phyloP scores from a whole-genome alignment of 208 protist species.

The Endotrypanum monterogeii region DNA sequence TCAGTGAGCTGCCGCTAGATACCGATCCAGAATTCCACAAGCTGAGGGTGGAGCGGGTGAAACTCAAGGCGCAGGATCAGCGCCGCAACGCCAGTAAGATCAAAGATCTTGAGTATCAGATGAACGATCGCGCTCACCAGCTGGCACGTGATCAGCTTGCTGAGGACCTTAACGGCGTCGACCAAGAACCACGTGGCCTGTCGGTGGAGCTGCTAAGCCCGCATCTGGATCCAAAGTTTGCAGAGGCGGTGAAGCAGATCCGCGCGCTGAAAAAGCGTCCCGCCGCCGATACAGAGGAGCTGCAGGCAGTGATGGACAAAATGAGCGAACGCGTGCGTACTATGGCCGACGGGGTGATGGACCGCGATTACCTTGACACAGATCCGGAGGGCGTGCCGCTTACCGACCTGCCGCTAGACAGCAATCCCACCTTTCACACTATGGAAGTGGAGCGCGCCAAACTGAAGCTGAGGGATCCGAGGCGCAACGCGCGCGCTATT shows the following conservation, averaged over 20 bases:
- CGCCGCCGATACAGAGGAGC: constrained; percentile 38
- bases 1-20: constrained; percentile 60
- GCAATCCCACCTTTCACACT: constrained; percentile 50
- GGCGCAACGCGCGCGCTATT: constrained; percentile 46
- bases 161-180: constrained; percentile 59
- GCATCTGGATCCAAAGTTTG: constrained; percentile 64
- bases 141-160: constrained; percentile 61
- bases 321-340: constrained; percentile 63
- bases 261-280: constrained; percentile 44
- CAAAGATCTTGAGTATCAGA: constrained; percentile 59
- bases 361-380: constrained; percentile 70
- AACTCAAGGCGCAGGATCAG: constrained; percentile 67
- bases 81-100: constrained; percentile 54
- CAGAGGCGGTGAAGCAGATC: constrained; percentile 43
- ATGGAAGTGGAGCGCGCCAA: constrained; percentile 76
- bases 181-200: constrained; percentile 53
- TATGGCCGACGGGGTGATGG: constrained; percentile 45
- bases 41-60: constrained; percentile 66
- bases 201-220: constrained; percentile 58
- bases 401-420: constrained; percentile 43
- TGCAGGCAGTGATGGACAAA: constrained; percentile 40
- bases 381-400: constrained; percentile 73
- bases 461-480: constrained; percentile 67
- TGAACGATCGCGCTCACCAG: constrained; percentile 70
- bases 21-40: constrained; percentile 64